Evolutionary conservation across 805 yeast genomes (phyloP).

Genomic region (Ogataea kodamae): DNA sequence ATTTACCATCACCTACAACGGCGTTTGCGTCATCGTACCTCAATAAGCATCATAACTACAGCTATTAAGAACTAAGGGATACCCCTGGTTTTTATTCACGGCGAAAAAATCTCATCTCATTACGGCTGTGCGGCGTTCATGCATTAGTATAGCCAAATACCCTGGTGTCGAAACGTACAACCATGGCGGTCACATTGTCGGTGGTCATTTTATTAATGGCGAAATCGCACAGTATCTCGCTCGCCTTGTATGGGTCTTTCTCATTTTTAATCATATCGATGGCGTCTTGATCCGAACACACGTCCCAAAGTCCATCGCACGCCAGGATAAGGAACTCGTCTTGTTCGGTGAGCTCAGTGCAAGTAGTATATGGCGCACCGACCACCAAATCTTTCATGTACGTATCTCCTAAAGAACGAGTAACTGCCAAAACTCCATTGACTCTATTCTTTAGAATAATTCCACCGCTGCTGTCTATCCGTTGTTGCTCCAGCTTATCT

Average conservation of each 20-base stretch:
- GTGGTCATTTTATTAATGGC: conserved; percentile 81
- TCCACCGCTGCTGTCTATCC: conserved; percentile 81
- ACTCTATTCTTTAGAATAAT: conserved; percentile 85
- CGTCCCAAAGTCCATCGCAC: conserved; percentile 98
- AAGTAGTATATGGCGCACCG: conserved; percentile 89
- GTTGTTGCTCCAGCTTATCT: conserved; percentile 68
- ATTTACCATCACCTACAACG: no score
- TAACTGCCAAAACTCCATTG: conserved; percentile 92
- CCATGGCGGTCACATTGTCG: conserved; percentile 93
- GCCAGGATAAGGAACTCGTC: conserved; percentile 87
- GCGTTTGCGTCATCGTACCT: no score
- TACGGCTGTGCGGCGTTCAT: conserved; percentile 7
- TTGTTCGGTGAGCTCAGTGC: conserved; percentile 61
- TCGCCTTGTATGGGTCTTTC: conserved; percentile 60
- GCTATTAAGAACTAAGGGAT: no score
- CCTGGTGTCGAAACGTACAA: conserved; percentile 52
- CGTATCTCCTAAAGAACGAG: conserved; percentile 90
- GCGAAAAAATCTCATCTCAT: conserved; percentile 10
- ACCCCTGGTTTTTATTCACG: conserved; percentile 4
- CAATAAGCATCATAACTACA: no score
- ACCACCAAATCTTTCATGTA: conserved; percentile 86
- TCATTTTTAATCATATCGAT: conserved; percentile 61
- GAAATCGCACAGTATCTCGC: conserved; percentile 59
- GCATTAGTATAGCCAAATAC: conserved; percentile 34
- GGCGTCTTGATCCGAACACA: conserved; percentile 79